Percentiles rank a stretch among this genome's conserved stretches.
These are phyloP conservation scores for Cryptococcus maquisensis DNA, from an alignment of 1,284 basidiomycete genomes.

Conservation along the genomic window DNA sequence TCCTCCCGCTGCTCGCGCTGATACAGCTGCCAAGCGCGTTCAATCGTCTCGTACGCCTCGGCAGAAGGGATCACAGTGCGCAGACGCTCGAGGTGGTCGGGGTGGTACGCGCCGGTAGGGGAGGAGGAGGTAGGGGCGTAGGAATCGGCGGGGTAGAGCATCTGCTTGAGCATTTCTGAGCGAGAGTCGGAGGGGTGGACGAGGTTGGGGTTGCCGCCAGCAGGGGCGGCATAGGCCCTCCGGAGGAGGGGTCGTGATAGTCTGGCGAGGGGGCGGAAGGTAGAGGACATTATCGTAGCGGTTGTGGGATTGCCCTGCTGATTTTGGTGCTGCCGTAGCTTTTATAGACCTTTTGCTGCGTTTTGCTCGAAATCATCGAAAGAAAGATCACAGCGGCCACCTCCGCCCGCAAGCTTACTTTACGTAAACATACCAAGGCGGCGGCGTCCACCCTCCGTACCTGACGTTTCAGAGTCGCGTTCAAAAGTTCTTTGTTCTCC, in stretches of 20 bases:
- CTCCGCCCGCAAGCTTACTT: no score
- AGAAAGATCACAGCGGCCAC: background rate
- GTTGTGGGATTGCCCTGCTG: background rate
- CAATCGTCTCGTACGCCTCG: slow-evolving; percentile 90
- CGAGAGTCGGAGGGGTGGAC: slow-evolving; percentile 55
- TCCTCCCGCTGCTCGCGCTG: slow-evolving; percentile 67
- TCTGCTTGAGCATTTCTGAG: slow-evolving; percentile 67
- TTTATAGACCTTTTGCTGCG: background rate
- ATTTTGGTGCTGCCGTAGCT: background rate
- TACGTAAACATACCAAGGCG: background rate
- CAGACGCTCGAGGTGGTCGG: slow-evolving; percentile 65
- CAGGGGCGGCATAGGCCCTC: slow-evolving; percentile 7
- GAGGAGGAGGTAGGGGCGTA: slow-evolving; percentile 46
- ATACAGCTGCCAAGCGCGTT: slow-evolving; percentile 83
- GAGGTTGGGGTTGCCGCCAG: slow-evolving; percentile 1
- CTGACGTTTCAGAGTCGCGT: no score
- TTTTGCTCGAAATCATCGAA: background rate
- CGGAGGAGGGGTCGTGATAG: background rate
- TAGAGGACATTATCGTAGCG: background rate
- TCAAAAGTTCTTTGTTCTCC: no score
- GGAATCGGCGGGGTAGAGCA: slow-evolving; percentile 71
- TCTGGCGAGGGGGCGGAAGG: background rate
- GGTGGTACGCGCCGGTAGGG: slow-evolving; percentile 75
- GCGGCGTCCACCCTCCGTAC: background rate
- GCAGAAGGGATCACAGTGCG: slow-evolving; percentile 70